Evolutionary conservation across 2,329 filamentous ascomycete species (phyloP), one percentile per base, ranked within the genome.

Genomic region (Proliferodiscus dingleyae): DNA sequence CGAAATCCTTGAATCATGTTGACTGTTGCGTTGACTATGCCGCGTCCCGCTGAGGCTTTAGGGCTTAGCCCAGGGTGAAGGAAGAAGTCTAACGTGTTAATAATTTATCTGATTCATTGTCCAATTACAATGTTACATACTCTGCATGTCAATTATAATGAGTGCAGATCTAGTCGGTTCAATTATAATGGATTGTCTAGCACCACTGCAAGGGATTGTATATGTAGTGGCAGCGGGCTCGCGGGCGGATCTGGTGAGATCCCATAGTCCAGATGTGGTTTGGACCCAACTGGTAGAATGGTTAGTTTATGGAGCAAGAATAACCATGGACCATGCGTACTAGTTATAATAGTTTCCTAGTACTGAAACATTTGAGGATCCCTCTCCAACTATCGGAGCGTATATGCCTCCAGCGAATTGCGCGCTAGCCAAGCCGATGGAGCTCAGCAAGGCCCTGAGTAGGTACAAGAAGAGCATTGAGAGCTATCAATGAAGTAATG

Each of bases 311-410:
- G 9, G 13, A 15, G 15, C 15, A 9, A 32, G 5, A 7, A 7
- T 28, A 7, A n/a, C 5, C 15, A 8, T 15, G 8, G 29, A 15
- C 8, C 5, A n/a, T n/a, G 50, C 44, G 57, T 59, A 65, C 54
- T 64, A 64, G 49, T 64, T 65, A 50, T 64, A 64, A 47, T 57
- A 60, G 44, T 61, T 64, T 23, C 61, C 61, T n/a, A 62, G 47
- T 10, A 50, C 41, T 36, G 40, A 40, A 6, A 32, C 16, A 37
- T 50, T 50, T 5, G 44, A 37, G n/a, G 32, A 39, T 30, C 38
- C 18, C n/a, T 41, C 41, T 22, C 48, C 44, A 15, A 47, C 45
- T 7, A 47, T 23, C 22, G 41, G 29, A 4, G 45, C 41, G 26
- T 43, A 47, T 6, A 41, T 43, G 15, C 34, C 37, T 22, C 29